Base-by-base conservation (phyloP, 768 basidiomycete genomes). In the Suillus subluteus region DNA sequence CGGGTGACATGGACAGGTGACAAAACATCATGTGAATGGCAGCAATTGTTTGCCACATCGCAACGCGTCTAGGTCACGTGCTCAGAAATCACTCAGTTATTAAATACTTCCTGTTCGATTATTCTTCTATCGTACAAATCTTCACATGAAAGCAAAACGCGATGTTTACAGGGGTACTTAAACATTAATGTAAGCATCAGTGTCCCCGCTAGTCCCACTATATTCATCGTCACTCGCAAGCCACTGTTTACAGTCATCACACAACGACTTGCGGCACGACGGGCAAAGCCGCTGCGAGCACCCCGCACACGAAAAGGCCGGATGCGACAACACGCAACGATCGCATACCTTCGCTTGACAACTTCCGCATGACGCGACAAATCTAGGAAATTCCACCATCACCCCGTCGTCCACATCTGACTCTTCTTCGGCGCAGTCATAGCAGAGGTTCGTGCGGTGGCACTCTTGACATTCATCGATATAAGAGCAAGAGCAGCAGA, bases 341-440 rank as follows among this genome's bases (percentile, higher is more conserved):
- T 58, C 58, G 58, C 58, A 58, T 38, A 58, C n/a, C 37, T 38
- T 26, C 16, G 18, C 58, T 23, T 18, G 58, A 59, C 58, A 41
- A 18, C 16, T 41, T 11, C 23, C 26, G 15, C 58, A 59, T 40
- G 38, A 41, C 16, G 26, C 38, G 26, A 59, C 15, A 23, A 40
- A 41, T 41, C 16, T 41, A 30, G 40, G 26, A 59, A 30, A 26
- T 59, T 41, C 38, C 18, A 4, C 11, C 40, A n/a, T 59, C 9
- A 3, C 2, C 9, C 40, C 40, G 9, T 41, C 40, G n/a, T 38
- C n/a, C 2, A 11, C 18, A 30, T 41, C 38, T 11, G 16, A 40
- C 16, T 41, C 58, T 41, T 59, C 58, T 59, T 59, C 58, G 16
- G 16, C 26, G 15, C 37, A 58, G 58, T 58, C 58, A 9, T 37